These are phyloP conservation scores for Aspergillus ruber DNA, from an alignment of 2,329 filamentous ascomycete species.

Conservation along the genomic window DNA sequence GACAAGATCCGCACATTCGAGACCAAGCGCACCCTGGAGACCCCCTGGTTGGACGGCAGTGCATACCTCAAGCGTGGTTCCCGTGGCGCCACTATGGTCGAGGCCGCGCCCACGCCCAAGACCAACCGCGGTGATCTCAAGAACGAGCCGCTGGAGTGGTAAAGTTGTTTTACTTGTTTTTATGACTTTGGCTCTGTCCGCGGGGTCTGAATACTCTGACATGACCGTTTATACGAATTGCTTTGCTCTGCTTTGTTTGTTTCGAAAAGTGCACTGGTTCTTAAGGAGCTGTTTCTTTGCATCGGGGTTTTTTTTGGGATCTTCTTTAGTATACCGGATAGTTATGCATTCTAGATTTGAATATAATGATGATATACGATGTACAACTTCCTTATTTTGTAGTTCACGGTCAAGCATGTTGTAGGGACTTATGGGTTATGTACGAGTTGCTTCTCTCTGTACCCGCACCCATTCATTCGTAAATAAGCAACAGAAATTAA, in stretches of 20 bases:
- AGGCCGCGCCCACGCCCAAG: slow-evolving; percentile 68
- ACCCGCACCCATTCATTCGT: too few relatives aligned
- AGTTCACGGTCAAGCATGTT: too few relatives aligned
- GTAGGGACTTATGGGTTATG: too few relatives aligned
- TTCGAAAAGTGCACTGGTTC: slow-evolving; percentile 6
- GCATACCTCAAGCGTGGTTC: slow-evolving; percentile 63
- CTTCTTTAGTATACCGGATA: slow-evolving; percentile 14
- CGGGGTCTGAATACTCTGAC: neutral
- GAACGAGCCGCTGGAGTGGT: slow-evolving; percentile 87
- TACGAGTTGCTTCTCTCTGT: too few relatives aligned
- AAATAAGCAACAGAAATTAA: too few relatives aligned
- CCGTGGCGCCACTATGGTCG: slow-evolving; percentile 54
- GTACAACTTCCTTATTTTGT: neutral
- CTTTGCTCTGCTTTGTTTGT: neutral
- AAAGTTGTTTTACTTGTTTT: slow-evolving; percentile 20
- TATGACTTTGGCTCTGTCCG: neutral
- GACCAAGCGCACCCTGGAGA: slow-evolving; percentile 65
- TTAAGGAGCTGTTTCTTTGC: slow-evolving; percentile 6
- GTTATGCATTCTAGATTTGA: slow-evolving; percentile 9
- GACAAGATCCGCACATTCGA: slow-evolving; percentile 84
- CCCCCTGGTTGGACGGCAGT: slow-evolving; percentile 85
- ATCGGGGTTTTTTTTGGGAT: slow-evolving; percentile 6
- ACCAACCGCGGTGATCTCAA: slow-evolving; percentile 82
- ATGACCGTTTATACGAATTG: neutral
- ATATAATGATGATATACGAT: slow-evolving; percentile 1